Base-by-base conservation (phyloP, 768 basidiomycete species). In the Panaeolus cyanescens region DNA sequence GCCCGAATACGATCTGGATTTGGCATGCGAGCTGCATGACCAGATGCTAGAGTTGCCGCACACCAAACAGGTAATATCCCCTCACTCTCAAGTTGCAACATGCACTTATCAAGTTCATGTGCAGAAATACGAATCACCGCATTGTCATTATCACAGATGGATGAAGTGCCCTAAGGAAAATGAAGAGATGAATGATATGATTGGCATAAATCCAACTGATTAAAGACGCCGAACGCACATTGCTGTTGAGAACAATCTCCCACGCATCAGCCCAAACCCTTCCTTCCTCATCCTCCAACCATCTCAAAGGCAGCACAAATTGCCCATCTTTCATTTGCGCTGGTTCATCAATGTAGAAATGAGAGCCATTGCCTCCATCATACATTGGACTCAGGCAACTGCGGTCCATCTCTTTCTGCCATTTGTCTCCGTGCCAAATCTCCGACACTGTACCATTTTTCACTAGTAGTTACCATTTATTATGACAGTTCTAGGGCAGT, bases 1-100 rank as follows among this genome's bases (percentile, higher is more conserved):
- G 74, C 76, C 12, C 77, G 59, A 0, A 42, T 63, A 15, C 68
- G 70, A 32, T 72, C 67, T 1, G 74, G 73, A 58, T 77, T 77
- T 1, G 76, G 75, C 75, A 78, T 77, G 28, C 63, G 54, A 9
- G 58, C 3, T 13, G 64, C 62, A 61, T 71, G 65, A 2, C 71
- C 70, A 7, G 65, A 55, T 2, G 32, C 58, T 13, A 66, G 58
- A 1, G 65, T 71, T 6, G 32, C 34, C 3, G 32, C 25, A 58
- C 65, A 63, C 71, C 71, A 72, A 12, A 10, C 19, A 3, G 69
- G 69, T 1, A 70, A 22, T 8, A 34, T 5, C 10, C 59, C 50
- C 1, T 25, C 20, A 28, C 65, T 60, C 20, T 55, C n/a, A 4
- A 72, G 63, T 42, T 69, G 62, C 1, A 64, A 42, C 12, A 63